Conservation (phyloP, 495 filamentous ascomycete species). For the Choiromyces venosus region DNA sequence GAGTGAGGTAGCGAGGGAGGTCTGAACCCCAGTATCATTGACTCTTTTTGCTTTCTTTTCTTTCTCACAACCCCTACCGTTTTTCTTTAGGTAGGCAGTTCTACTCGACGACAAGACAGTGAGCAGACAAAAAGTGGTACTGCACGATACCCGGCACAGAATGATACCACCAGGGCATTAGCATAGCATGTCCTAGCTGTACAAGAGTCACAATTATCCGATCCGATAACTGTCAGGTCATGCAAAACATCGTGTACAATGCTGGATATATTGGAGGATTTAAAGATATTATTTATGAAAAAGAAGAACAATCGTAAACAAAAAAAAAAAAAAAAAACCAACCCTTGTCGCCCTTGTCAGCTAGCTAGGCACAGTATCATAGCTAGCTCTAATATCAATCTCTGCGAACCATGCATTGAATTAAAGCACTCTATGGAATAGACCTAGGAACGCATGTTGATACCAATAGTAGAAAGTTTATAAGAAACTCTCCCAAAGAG, state of each 20-base stretch:
- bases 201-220: background rate
- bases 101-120: background rate
- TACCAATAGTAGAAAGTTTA: background rate
- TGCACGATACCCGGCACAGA: background rate
- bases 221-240: background rate
- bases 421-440: background rate
- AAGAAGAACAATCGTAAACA: background rate
- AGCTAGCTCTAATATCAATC: background rate
- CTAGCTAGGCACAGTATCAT: too few relatives aligned
- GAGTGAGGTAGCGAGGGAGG: background rate
- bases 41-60: background rate
- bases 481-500: background rate
- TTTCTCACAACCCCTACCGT: background rate
- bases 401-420: background rate
- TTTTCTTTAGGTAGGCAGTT: background rate
- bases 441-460: background rate
- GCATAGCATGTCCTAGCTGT: background rate
- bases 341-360: background rate
- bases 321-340: background rate
- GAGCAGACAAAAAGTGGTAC: background rate
- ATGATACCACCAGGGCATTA: background rate
- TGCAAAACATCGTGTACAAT: background rate
- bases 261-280: background rate
- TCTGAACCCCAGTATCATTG: background rate
- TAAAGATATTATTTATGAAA: background rate